Conservation (phyloP, 2,329 filamentous ascomycete species). For the Tolypocladium inflatum region DNA sequence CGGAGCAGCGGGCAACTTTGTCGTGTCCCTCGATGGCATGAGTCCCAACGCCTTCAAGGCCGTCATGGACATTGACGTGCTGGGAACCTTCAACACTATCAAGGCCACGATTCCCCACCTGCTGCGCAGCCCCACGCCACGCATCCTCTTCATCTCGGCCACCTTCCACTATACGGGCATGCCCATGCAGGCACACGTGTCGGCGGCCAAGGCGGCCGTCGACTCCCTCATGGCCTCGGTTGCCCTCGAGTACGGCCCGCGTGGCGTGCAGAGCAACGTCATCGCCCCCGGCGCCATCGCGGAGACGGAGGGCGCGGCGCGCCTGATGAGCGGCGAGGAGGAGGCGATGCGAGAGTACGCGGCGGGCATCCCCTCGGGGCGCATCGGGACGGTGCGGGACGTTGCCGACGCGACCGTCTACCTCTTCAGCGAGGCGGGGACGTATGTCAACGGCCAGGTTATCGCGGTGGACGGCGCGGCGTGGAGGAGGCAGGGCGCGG, state of each 20-base stretch:
- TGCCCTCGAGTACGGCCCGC: constrained; percentile 82
- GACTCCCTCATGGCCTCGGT: constrained; percentile 75
- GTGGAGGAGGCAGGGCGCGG: constrained; percentile 42
- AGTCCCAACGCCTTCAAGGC: constrained; percentile 86
- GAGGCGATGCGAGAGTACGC: constrained; percentile 21
- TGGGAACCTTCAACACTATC: constrained; percentile 89
- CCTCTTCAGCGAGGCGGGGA: constrained; percentile 76
- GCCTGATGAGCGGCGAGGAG: constrained; percentile 37
- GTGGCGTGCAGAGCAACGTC: constrained; percentile 78
- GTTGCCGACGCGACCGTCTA: constrained; percentile 90
- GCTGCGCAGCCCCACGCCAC: constrained; percentile 62
- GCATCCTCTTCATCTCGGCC: constrained; percentile 84
- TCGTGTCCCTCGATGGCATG: constrained; percentile 74
- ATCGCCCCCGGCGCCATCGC: constrained; percentile 81
- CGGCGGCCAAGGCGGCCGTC: constrained; percentile 82
- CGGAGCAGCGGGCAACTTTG: constrained; percentile 91
- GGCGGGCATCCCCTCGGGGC: constrained; percentile 57
- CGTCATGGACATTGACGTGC: constrained; percentile 91
- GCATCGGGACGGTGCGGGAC: constrained; percentile 73
- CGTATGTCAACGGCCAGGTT: constrained; percentile 75
- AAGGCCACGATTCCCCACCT: constrained; percentile 85
- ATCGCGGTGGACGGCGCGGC: constrained; percentile 62
- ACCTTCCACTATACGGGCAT: constrained; percentile 85
- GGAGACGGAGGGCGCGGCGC: constrained; percentile 71
- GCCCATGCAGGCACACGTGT: constrained; percentile 81